Evolutionary conservation across 371 early-diverging fungal species (phyloP).

Genomic region (Lichtheimia ornata): DNA sequence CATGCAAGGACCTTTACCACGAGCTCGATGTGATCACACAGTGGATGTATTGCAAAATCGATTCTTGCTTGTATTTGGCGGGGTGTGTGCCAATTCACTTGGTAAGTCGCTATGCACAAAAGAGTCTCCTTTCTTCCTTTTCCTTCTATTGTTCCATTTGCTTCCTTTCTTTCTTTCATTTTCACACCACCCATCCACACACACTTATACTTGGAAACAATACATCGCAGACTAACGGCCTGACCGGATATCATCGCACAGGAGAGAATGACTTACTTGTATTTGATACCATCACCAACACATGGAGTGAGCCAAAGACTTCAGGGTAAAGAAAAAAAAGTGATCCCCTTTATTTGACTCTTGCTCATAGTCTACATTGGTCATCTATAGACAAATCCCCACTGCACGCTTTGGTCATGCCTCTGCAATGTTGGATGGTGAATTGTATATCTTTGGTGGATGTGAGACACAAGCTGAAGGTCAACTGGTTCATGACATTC

Average conservation of each 20-base stretch:
- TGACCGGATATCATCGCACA: neutral
- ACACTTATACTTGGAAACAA: no score
- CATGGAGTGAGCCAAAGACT: conserved; percentile 23
- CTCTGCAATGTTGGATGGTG: conserved; percentile 28
- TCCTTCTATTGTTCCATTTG: neutral
- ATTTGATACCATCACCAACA: conserved; percentile 20
- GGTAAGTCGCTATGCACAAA: conserved; percentile 5
- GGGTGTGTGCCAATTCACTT: conserved; percentile 23
- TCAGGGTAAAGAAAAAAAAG: conserved; percentile 15
- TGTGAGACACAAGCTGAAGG: conserved; percentile 24
- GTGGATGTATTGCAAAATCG: conserved; percentile 19
- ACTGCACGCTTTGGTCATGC: conserved; percentile 26
- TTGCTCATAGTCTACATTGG: neutral
- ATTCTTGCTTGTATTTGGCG: conserved; percentile 29
- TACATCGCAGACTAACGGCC: no score
- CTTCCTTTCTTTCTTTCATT: neutral
- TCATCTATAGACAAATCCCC: conserved; percentile 18
- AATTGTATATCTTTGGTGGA: conserved; percentile 46
- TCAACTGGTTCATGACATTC: conserved; percentile 24
- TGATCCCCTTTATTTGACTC: neutral
- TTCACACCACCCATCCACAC: no score
- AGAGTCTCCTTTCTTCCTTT: neutral
- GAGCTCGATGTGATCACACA: conserved; percentile 26
- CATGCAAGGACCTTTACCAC: conserved; percentile 13
- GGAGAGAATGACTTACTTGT: conserved; percentile 30